Percentiles rank a stretch among this genome's conserved stretches.
phyloP scores from a whole-genome alignment of 2,329 filamentous ascomycete genomes.

The Paracamarosporium sp. region DNA sequence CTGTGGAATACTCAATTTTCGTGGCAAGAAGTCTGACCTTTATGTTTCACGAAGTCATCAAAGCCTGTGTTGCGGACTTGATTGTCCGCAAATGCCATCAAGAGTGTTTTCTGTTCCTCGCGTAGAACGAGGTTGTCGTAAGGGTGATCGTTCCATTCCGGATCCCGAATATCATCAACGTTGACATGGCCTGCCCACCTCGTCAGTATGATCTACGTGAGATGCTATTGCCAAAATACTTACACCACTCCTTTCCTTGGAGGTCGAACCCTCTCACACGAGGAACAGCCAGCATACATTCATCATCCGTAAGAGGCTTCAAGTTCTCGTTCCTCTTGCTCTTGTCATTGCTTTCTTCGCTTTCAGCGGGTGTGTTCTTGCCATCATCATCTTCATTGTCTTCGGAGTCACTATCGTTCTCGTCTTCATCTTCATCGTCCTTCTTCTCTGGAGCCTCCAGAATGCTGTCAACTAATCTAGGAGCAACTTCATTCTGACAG shows the following conservation, averaged over 20 bases:
- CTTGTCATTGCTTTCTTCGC: background rate
- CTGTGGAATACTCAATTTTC: background rate
- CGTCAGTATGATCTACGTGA: background rate
- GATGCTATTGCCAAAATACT: background rate
- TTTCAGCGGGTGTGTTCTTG: background rate
- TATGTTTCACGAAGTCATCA: constrained; percentile 6
- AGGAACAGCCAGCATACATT: constrained; percentile 1
- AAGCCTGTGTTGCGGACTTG: background rate
- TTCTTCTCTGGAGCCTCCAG: background rate
- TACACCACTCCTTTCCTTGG: constrained; percentile 7
- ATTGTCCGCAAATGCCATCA: constrained; percentile 3
- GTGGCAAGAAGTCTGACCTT: constrained; percentile 1
- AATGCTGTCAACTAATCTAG: background rate
- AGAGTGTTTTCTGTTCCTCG: background rate
- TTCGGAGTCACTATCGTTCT: background rate
- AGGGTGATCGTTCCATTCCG: constrained; percentile 7
- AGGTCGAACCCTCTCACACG: constrained; percentile 3
- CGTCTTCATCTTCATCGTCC: background rate
- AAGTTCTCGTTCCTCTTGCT: constrained; percentile 4
- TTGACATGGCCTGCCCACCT: background rate
- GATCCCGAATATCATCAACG: constrained; percentile 1
- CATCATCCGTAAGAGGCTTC: constrained; percentile 4
- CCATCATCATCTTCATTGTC: background rate
- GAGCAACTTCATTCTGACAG: background rate
- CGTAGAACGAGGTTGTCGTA: constrained; percentile 6